Conservation (phyloP, 164 flowering plant genomes). For the Annona squamosa region DNA sequence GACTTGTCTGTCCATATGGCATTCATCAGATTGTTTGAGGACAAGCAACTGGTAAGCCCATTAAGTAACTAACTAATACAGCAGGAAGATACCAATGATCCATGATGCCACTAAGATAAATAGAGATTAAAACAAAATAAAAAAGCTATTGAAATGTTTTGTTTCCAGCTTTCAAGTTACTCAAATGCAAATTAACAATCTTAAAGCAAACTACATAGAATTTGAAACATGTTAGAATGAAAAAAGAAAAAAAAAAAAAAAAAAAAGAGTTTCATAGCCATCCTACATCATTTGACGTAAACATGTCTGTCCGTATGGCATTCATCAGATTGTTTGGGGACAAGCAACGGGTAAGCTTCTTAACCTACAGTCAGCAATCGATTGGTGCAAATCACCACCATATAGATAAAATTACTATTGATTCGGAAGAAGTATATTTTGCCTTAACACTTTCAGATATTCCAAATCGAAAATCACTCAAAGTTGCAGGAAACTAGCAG, state of each 20-base stretch:
- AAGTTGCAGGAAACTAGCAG: too few relatives aligned
- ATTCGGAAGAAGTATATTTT: too few relatives aligned
- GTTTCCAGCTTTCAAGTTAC: not conserved
- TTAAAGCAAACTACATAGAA: not conserved
- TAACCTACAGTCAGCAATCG: too few relatives aligned
- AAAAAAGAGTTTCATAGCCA: not conserved
- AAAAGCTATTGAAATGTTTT: too few relatives aligned
- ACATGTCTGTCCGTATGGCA: not conserved
- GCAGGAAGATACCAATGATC: not conserved
- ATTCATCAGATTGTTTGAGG: not conserved
- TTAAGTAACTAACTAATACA: not conserved
- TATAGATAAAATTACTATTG: too few relatives aligned
- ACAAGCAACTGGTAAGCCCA: conserved; percentile 19
- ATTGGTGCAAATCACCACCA: too few relatives aligned
- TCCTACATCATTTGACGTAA: too few relatives aligned
- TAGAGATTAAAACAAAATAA: not conserved
- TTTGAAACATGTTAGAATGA: not conserved
- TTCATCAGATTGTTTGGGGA: not conserved
- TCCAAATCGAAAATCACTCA: too few relatives aligned
- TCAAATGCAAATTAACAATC: not conserved
- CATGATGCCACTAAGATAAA: not conserved
- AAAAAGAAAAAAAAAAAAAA: too few relatives aligned
- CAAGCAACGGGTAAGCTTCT: conserved; percentile 19
- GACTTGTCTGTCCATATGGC: not conserved
- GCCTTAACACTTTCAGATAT: too few relatives aligned